Evolutionary conservation across 768 basidiomycete species (phyloP).

Genomic region (Phlegmacium glaucopus): DNA sequence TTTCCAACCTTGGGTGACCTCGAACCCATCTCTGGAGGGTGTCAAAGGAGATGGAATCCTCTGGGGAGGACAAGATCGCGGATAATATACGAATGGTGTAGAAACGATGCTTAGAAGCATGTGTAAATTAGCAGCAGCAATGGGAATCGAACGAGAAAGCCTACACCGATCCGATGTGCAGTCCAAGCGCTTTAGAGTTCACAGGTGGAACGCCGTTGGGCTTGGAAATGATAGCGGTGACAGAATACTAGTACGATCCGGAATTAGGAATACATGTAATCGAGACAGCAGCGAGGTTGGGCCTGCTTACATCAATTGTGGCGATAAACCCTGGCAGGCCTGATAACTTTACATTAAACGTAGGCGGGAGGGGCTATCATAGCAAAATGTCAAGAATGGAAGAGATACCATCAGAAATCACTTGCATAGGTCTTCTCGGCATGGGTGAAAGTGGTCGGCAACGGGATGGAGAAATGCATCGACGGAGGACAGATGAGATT

Average conservation of each 20-base stretch:
- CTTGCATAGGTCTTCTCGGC: slow-evolving; percentile 59
- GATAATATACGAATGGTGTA: slow-evolving; percentile 62
- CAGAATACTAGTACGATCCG: slow-evolving; percentile 43
- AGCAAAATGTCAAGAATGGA: not conserved
- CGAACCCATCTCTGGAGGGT: slow-evolving; percentile 36
- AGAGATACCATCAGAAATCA: slow-evolving; percentile 7
- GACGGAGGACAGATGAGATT: slow-evolving; percentile 47
- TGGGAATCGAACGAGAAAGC: slow-evolving; percentile 16
- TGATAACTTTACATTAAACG: slow-evolving; percentile 60
- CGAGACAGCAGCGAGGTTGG: not conserved
- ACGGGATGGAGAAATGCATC: slow-evolving; percentile 49
- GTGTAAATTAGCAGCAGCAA: slow-evolving; percentile 4
- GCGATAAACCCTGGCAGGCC: slow-evolving; percentile 75
- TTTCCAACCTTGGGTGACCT: slow-evolving; percentile 46
- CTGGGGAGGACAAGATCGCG: slow-evolving; percentile 57
- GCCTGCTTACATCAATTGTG: slow-evolving; percentile 42
- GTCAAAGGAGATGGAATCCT: slow-evolving; percentile 47
- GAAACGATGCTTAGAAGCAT: slow-evolving; percentile 42
- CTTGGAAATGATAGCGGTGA: slow-evolving; percentile 51
- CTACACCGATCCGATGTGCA: slow-evolving; percentile 51
- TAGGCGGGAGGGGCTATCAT: slow-evolving; percentile 64
- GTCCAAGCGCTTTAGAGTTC: slow-evolving; percentile 52
- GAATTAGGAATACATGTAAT: not conserved
- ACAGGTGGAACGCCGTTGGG: slow-evolving; percentile 41
- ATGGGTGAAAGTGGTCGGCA: slow-evolving; percentile 58